Conservation (phyloP, 2,329 filamentous ascomycete species). For the Fusarium vanettenii region DNA sequence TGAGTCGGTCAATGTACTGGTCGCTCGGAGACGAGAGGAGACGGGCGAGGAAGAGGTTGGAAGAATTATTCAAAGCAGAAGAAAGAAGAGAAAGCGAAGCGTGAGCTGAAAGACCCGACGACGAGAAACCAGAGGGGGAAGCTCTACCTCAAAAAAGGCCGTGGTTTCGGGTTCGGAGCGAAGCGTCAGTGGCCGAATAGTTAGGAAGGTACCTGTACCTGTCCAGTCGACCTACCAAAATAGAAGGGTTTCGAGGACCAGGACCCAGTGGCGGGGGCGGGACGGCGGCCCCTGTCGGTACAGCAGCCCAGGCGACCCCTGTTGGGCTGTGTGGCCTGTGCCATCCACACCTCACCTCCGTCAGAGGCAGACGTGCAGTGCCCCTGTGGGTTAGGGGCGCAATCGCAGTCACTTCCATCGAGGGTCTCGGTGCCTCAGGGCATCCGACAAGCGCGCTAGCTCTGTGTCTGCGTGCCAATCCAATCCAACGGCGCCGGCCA, state of each 20-base stretch:
- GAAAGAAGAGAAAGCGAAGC: not conserved
- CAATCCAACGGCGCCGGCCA: constrained; percentile 16
- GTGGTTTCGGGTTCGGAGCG: constrained; percentile 2
- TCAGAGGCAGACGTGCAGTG: not conserved
- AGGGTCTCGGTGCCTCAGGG: not conserved
- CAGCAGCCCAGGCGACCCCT: constrained; percentile 14
- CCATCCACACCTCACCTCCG: not conserved
- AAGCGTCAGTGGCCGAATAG: constrained; percentile 29
- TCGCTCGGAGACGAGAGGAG: not conserved
- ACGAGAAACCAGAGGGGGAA: constrained; percentile 13
- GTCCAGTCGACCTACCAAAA: constrained; percentile 21
- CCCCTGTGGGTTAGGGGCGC: constrained; percentile 15
- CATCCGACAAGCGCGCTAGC: not conserved
- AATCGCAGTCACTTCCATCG: not conserved
- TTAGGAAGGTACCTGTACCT: not conserved
- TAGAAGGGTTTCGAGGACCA: constrained; percentile 26
- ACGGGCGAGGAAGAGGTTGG: not conserved
- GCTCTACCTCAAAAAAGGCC: constrained; percentile 32
- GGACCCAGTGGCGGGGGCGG: constrained; percentile 45
- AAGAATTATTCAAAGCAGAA: not conserved
- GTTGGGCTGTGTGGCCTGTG: constrained; percentile 22
- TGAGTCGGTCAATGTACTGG: not conserved
- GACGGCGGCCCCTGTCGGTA: constrained; percentile 37
- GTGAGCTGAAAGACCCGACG: constrained; percentile 22
- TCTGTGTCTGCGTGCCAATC: not conserved